Conservation (phyloP, 139 green algal genomes). For the Chlamydomonas eustigma region DNA sequence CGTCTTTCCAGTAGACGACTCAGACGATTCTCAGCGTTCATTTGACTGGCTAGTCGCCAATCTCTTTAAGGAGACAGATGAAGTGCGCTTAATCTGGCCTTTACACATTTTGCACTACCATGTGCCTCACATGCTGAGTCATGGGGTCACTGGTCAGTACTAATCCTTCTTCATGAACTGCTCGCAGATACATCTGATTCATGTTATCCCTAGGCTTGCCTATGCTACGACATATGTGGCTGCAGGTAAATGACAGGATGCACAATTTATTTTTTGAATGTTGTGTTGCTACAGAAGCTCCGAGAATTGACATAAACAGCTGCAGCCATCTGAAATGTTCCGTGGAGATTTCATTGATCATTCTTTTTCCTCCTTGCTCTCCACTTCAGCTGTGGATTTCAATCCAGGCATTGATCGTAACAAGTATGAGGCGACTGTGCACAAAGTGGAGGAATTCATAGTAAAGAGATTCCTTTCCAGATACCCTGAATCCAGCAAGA, state of each 20-base stretch:
- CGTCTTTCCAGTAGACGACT: slow-evolving; percentile 26
- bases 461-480: slow-evolving; percentile 39
- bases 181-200: slow-evolving; percentile 29
- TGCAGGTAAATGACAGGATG: neutral
- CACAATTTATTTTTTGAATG: too few species aligned
- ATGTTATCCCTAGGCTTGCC: slow-evolving; percentile 26
- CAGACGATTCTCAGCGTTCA: slow-evolving; percentile 20
- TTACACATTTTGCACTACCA: too few species aligned
- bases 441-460: slow-evolving; percentile 38
- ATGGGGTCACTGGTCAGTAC: too few species aligned
- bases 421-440: slow-evolving; percentile 31
- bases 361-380: neutral
- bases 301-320: too few species aligned
- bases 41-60: slow-evolving; percentile 34
- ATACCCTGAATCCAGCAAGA: slow-evolving; percentile 15
- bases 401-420: slow-evolving; percentile 34
- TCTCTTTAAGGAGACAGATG: slow-evolving; percentile 21
- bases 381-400: slow-evolving; percentile 26
- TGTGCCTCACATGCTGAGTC: too few species aligned
- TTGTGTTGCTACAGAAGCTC: too few species aligned
- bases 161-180: too few species aligned
- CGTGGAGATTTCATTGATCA: too few species aligned
- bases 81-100: too few species aligned
- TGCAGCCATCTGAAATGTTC: too few species aligned
- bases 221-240: slow-evolving; percentile 1